Conservation (phyloP, 305 asterid species). For the Lippia alba region DNA sequence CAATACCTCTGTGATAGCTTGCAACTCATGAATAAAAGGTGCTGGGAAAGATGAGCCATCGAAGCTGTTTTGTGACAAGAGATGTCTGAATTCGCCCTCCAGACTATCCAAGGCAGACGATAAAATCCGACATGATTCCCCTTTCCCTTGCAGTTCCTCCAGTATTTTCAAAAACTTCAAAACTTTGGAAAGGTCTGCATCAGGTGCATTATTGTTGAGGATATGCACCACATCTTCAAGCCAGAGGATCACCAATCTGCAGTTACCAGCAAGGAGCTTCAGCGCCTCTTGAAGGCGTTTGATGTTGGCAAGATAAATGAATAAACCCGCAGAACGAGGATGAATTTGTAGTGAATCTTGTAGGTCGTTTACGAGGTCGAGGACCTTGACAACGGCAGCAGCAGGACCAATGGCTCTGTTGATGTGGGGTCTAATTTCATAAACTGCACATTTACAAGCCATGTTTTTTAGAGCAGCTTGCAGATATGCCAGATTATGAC, state of each 20-base stretch:
- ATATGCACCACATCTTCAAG: constrained; percentile 60
- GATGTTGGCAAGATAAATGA: constrained; percentile 40
- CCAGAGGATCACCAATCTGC: constrained; percentile 71
- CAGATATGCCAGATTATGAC: constrained; percentile 42
- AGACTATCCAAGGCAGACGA: constrained; percentile 49
- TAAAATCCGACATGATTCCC: constrained; percentile 45
- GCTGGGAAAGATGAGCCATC: constrained; percentile 34
- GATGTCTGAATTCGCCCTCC: constrained; percentile 57
- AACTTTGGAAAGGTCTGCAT: constrained; percentile 40
- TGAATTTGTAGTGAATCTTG: constrained; percentile 41
- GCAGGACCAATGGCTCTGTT: constrained; percentile 67
- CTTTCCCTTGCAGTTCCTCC: constrained; percentile 47
- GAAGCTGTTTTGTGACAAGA: constrained; percentile 40
- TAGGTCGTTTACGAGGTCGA: constrained; percentile 57
- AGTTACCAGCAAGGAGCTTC: constrained; percentile 63
- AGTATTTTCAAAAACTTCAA: constrained; percentile 50
- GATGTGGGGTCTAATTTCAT: constrained; percentile 48
- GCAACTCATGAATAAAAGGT: constrained; percentile 47
- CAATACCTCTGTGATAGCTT: constrained; percentile 55
- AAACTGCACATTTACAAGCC: constrained; percentile 54
- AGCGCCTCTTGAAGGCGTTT: constrained; percentile 64
- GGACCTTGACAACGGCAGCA: constrained; percentile 54
- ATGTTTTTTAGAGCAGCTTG: constrained; percentile 40
- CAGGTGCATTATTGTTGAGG: constrained; percentile 36
- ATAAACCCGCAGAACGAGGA: constrained; percentile 41